Evolutionary conservation across 805 yeast genomes (phyloP).

Genomic region (Debaryomyces prosopidis): DNA sequence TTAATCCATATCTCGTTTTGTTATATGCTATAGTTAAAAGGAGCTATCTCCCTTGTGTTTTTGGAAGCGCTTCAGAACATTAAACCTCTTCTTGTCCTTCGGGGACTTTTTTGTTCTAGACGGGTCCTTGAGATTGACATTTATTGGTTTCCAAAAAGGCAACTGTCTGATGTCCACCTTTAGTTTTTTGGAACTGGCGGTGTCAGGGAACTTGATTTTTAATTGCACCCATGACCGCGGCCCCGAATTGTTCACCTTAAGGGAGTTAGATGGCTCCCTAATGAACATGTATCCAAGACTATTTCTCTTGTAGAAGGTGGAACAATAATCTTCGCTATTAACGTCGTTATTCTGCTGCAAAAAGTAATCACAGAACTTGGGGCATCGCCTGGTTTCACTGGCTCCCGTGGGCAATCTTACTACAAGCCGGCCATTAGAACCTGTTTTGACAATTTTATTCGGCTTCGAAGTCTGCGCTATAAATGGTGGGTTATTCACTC

Average conservation of each 20-base stretch:
- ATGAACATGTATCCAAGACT: slow-evolving; percentile 35
- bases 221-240: slow-evolving; percentile 27
- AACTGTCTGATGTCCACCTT: slow-evolving; percentile 25
- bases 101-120: neutral
- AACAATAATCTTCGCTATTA: slow-evolving; percentile 22
- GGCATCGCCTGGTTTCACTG: neutral
- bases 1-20: no score
- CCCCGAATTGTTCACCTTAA: slow-evolving; percentile 25
- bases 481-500: slow-evolving; percentile 18
- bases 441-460: neutral
- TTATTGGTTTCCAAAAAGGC: slow-evolving; percentile 28
- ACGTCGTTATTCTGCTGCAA: neutral
- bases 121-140: slow-evolving; percentile 3
- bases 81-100: neutral
- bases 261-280: slow-evolving; percentile 28
- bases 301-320: slow-evolving; percentile 35
- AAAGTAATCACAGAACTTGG: neutral
- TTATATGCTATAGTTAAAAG: neutral
- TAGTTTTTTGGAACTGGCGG: slow-evolving; percentile 11
- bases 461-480: slow-evolving; percentile 9
- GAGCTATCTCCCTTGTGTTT: neutral
- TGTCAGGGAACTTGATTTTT: slow-evolving; percentile 17
- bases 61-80: neutral
- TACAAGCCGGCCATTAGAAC: neutral
- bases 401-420: neutral